phyloP scores from a whole-genome alignment of 2,329 filamentous ascomycete genomes.

The Blumeria graminis region DNA sequence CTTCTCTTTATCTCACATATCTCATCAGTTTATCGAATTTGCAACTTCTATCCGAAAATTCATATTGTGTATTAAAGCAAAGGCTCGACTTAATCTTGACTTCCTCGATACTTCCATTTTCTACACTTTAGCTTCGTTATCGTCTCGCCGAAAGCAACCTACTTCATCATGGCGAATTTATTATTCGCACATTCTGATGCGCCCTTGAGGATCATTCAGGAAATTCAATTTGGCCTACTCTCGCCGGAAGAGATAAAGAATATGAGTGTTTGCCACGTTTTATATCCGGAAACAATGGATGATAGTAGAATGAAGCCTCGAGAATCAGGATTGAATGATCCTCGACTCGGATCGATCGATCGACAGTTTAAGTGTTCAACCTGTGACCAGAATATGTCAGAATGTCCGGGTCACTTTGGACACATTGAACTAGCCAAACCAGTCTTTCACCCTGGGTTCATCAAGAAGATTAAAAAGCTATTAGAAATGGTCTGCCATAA shows the following conservation, averaged over 20 bases:
- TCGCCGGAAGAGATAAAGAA: constrained; percentile 98
- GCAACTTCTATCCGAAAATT: no score
- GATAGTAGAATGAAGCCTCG: constrained; percentile 79
- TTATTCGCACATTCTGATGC: constrained; percentile 79
- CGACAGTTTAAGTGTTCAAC: constrained; percentile 88
- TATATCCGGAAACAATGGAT: constrained; percentile 99
- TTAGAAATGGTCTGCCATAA: constrained; percentile 98
- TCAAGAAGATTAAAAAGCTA: constrained; percentile 98
- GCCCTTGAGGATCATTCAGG: constrained; percentile 90
- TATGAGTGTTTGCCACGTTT: constrained; percentile 89
- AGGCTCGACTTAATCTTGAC: no score
- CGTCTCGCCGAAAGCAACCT: no score
- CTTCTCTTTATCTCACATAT: constrained; percentile 1
- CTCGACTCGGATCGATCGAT: constrained; percentile 87
- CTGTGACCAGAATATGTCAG: constrained; percentile 82
- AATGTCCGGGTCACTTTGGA: constrained; percentile 94
- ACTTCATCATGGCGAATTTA: constrained; percentile 62
- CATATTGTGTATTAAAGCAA: no score
- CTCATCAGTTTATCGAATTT: no score
- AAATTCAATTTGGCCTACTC: constrained; percentile 96
- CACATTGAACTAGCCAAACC: constrained; percentile 95
- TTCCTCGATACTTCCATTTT: no score
- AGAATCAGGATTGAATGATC: constrained; percentile 81
- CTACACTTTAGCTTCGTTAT: no score
- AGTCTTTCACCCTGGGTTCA: constrained; percentile 84